A percentile compares a stretch with the other conserved stretches of the same genome.
Evolutionary conservation across 2,329 filamentous ascomycete genomes (phyloP).

Genomic region (Venturia effusa): DNA sequence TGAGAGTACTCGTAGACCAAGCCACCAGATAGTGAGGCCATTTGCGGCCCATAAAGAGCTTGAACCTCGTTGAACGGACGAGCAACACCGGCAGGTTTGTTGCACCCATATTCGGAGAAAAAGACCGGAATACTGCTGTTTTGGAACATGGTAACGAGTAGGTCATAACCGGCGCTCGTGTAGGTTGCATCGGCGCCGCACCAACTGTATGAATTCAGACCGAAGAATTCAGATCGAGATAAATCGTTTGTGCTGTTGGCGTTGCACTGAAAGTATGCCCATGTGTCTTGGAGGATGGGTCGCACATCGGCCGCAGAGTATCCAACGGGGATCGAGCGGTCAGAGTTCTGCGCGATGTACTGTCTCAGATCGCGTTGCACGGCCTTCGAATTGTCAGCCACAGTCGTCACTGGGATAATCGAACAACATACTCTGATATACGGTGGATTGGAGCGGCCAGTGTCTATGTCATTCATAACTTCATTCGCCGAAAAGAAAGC

Average conservation of each 20-base stretch:
- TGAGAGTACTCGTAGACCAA: constrained; percentile 74
- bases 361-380: constrained; percentile 58
- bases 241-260: constrained; percentile 35
- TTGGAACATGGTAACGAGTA: constrained; percentile 52
- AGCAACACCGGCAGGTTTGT: constrained; percentile 45
- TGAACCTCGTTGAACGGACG: constrained; percentile 67
- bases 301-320: constrained; percentile 69
- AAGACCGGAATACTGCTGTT: constrained; percentile 39
- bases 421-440: constrained; percentile 41
- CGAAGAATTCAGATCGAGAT: constrained; percentile 63
- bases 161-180: constrained; percentile 50
- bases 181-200: constrained; percentile 59
- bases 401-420: neutral
- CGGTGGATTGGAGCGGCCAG: constrained; percentile 40
- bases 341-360: constrained; percentile 49
- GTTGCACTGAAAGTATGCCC: constrained; percentile 61
- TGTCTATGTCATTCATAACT: constrained; percentile 49
- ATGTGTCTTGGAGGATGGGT: constrained; percentile 60
- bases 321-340: constrained; percentile 52
- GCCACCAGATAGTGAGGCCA: constrained; percentile 65
- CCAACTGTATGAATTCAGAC: constrained; percentile 65
- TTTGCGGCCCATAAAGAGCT: constrained; percentile 59
- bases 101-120: constrained; percentile 78
- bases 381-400: constrained; percentile 27
- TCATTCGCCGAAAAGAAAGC: constrained; percentile 60